Percentiles rank a stretch among this genome's conserved stretches.
Evolutionary conservation across 2,329 filamentous ascomycete species (phyloP).

Genomic region (Exophiala sideris): DNA sequence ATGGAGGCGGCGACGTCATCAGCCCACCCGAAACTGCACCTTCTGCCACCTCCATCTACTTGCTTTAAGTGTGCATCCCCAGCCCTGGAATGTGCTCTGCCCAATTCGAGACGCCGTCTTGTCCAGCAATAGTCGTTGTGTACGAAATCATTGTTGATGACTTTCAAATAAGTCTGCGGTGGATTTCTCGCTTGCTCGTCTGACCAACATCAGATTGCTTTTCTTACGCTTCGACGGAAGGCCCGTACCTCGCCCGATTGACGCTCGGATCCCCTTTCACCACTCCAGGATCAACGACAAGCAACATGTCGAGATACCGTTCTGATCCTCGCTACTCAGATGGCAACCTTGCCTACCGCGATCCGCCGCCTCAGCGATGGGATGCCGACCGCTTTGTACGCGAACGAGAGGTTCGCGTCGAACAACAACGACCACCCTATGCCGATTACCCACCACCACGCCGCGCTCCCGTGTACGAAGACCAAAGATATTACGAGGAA

Average conservation of each 20-base stretch:
- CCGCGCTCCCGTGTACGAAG: constrained; percentile 33
- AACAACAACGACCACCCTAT: constrained; percentile 25
- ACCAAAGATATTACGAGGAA: constrained; percentile 40
- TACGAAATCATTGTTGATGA: no score
- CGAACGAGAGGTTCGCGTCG: constrained; percentile 41
- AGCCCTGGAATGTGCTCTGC: no score
- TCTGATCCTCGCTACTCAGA: constrained; percentile 20
- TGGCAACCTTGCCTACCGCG: constrained; percentile 27
- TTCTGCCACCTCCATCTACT: neutral
- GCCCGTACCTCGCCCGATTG: neutral
- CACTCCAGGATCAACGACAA: neutral
- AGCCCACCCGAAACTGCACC: constrained; percentile 8
- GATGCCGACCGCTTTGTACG: constrained; percentile 41
- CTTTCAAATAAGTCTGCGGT: no score
- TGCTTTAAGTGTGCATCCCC: no score
- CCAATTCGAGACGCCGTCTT: no score
- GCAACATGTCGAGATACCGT: constrained; percentile 27
- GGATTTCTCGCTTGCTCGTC: no score
- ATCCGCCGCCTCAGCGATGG: constrained; percentile 34
- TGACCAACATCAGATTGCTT: no score
- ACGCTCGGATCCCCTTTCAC: neutral
- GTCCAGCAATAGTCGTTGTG: no score
- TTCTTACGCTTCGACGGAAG: neutral
- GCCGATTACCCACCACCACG: constrained; percentile 34
- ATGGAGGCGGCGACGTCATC: constrained; percentile 14